These are phyloP conservation scores for Chaetomiaceae sp. DNA, from an alignment of 2,329 filamentous ascomycete species.

Conservation along the genomic window DNA sequence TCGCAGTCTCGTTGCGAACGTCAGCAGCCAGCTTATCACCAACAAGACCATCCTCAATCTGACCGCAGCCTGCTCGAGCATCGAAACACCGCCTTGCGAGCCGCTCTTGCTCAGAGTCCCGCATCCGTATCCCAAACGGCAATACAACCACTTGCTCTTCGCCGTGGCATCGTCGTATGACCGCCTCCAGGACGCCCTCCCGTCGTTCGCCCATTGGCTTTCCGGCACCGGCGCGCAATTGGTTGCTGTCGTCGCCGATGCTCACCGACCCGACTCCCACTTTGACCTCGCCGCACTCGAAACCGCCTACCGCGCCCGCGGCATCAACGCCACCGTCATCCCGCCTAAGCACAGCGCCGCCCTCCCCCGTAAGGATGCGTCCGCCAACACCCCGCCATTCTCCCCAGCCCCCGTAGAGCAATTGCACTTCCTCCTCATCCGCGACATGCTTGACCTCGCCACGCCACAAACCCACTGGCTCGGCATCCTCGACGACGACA, in stretches of 20 bases:
- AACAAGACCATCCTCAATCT: conserved; percentile 29
- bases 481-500: conserved; percentile 56
- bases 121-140: conserved; percentile 34
- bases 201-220: conserved; percentile 51
- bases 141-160: conserved; percentile 49
- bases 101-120: conserved; percentile 44
- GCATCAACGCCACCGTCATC: conserved; percentile 26
- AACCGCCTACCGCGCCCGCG: conserved; percentile 26
- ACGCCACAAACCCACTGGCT: conserved; percentile 46
- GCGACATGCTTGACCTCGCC: conserved; percentile 40
- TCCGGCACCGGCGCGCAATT: conserved; percentile 44
- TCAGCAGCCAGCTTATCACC: conserved; percentile 34
- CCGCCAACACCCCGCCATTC: conserved; percentile 21
- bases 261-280: conserved; percentile 9
- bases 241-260: conserved; percentile 46
- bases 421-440: conserved; percentile 52
- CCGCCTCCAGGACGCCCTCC: conserved; percentile 44
- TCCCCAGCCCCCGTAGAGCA: conserved; percentile 38
- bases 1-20: conserved; percentile 33
- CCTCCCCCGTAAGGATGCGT: conserved; percentile 6
- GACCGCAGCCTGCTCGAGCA: conserved; percentile 23
- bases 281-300: conserved; percentile 25
- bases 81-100: conserved; percentile 32
- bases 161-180: conserved; percentile 49
- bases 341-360: conserved; percentile 26